Evolutionary conservation across 176 grass and related monocot species (phyloP).

Genomic region (Eragrostis nindensis): DNA sequence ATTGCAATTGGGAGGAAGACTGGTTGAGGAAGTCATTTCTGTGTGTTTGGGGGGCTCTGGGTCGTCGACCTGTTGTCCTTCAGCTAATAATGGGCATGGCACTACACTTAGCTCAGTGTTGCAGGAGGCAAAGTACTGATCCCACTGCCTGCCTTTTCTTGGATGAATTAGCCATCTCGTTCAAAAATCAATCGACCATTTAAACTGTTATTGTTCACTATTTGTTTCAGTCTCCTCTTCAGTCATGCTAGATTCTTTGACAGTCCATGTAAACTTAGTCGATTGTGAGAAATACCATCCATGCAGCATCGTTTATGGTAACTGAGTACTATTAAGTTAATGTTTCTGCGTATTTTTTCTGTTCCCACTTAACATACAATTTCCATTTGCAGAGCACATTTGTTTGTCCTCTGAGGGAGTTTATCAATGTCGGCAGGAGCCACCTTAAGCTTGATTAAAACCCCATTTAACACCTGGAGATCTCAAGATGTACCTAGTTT

Average conservation of each 20-base stretch:
- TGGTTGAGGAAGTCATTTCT: background rate
- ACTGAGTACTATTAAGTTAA: background rate
- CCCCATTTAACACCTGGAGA: slow-evolving; percentile 55
- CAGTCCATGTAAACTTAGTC: slow-evolving; percentile 3
- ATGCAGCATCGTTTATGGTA: background rate
- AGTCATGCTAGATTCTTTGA: background rate
- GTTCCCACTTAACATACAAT: background rate
- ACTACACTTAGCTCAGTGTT: background rate
- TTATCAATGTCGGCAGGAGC: slow-evolving; percentile 55
- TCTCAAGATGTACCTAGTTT: slow-evolving; percentile 61
- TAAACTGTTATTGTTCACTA: background rate
- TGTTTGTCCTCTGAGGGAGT: background rate
- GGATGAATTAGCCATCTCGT: background rate
- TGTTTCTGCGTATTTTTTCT: background rate
- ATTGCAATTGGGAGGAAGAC: background rate
- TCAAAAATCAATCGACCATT: background rate
- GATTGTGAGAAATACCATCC: background rate
- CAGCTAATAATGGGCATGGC: background rate
- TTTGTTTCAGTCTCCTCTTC: slow-evolving; percentile 6
- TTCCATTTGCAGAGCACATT: slow-evolving; percentile 28
- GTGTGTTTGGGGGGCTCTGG: background rate
- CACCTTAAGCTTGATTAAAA: slow-evolving; percentile 68
- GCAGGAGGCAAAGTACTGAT: background rate
- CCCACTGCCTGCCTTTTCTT: slow-evolving; percentile 1
- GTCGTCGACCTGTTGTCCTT: background rate